Evolutionary conservation across 2,329 filamentous ascomycete species (phyloP).

Genomic region (Samsoniella hepiali): DNA sequence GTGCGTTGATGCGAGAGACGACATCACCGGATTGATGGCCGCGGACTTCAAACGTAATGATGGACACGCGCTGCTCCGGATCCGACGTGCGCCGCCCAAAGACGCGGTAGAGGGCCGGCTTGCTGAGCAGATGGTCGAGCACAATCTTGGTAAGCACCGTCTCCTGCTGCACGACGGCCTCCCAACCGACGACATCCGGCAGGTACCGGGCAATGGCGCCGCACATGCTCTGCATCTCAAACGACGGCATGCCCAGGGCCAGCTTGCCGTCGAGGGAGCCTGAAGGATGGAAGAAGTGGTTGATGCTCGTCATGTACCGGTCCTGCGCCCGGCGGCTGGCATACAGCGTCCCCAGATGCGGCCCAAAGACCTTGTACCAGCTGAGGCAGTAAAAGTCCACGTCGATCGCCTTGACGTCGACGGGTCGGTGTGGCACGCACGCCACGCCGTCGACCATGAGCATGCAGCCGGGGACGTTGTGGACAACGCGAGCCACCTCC

Average conservation of each 20-base stretch:
- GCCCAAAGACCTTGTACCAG: constrained; percentile 77
- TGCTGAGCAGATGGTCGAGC: neutral
- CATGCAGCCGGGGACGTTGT: constrained; percentile 37
- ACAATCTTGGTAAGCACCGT: neutral
- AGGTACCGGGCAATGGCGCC: constrained; percentile 59
- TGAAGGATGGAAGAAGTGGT: constrained; percentile 64
- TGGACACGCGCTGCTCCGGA: neutral
- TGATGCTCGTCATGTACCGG: constrained; percentile 44
- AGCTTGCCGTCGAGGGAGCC: constrained; percentile 64
- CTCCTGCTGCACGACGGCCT: constrained; percentile 9
- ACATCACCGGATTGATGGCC: neutral
- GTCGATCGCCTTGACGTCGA: constrained; percentile 63
- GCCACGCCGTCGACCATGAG: constrained; percentile 64
- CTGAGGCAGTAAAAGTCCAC: constrained; percentile 70
- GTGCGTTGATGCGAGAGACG: constrained; percentile 9
- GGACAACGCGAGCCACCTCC: constrained; percentile 46
- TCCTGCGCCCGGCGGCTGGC: constrained; percentile 47
- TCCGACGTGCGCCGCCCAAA: neutral
- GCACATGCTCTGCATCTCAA: constrained; percentile 46
- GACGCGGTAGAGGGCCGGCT: neutral
- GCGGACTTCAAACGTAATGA: neutral
- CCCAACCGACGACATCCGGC: constrained; percentile 7
- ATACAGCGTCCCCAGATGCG: constrained; percentile 64
- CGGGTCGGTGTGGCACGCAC: constrained; percentile 64
- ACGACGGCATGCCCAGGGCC: constrained; percentile 44